These are phyloP conservation scores for Ricinus communis DNA, from an alignment of 345 rosid genomes.

Conservation along the genomic window DNA sequence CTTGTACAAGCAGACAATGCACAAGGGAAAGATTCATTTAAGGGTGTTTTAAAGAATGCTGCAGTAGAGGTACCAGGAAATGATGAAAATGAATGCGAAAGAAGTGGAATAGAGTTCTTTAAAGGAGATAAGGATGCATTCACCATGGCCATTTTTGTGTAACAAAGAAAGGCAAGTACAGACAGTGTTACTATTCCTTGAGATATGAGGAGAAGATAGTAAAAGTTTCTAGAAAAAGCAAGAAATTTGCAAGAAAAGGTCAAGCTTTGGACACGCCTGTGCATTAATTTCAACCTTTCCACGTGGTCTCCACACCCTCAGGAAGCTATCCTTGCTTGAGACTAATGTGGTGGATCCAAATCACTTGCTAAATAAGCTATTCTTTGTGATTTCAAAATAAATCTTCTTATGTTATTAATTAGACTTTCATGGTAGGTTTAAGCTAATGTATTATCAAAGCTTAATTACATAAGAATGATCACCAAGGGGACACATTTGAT, in stretches of 20 bases:
- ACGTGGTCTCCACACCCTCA: conserved; percentile 41
- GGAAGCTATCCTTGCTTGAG: not conserved
- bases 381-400: too few relatives aligned
- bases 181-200: not conserved
- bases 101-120: conserved; percentile 17
- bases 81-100: conserved; percentile 26
- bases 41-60: conserved; percentile 21
- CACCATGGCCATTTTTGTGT: conserved; percentile 41
- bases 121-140: conserved; percentile 34
- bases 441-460: too few relatives aligned
- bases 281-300: conserved; percentile 1
- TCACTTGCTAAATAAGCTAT: too few relatives aligned
- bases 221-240: conserved; percentile 8
- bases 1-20: conserved; percentile 17
- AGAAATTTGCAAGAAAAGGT: conserved; percentile 42
- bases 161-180: not conserved
- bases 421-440: too few relatives aligned
- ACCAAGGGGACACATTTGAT: too few relatives aligned
- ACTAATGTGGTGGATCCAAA: too few relatives aligned
- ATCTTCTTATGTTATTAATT: too few relatives aligned
- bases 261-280: conserved; percentile 66
- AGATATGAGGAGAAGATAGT: not conserved
- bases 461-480: too few relatives aligned
- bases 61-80: conserved; percentile 1
- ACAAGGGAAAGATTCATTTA: conserved; percentile 17